Evolutionary conservation across 1,139 yeast species (phyloP).

Genomic region (Geotrichum citri-aurantii): DNA sequence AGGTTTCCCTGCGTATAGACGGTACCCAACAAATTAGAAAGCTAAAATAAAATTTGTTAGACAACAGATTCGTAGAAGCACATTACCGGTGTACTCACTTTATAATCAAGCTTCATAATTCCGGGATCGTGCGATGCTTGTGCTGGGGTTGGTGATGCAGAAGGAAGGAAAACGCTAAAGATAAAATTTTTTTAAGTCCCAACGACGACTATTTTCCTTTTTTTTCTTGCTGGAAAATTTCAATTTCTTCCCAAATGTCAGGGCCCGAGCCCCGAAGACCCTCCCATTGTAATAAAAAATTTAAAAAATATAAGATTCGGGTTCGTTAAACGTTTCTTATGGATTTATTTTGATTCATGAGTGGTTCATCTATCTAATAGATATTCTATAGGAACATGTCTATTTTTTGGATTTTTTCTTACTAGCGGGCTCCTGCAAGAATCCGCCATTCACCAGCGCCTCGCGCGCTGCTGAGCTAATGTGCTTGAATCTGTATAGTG

Average conservation of each 20-base stretch:
- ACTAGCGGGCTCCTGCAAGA: conserved; percentile 32
- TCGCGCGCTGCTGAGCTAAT: conserved; percentile 86
- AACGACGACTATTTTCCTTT: background rate
- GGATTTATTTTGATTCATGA: background rate
- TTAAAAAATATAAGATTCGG: no score
- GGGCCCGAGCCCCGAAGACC: background rate
- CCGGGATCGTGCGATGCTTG: background rate
- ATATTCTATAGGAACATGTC: background rate
- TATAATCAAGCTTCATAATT: conserved; percentile 30
- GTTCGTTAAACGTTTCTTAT: no score
- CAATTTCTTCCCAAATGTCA: background rate
- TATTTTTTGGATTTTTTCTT: conserved; percentile 18
- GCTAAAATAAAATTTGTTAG: conserved; percentile 34
- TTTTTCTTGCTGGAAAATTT: background rate
- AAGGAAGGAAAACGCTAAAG: background rate
- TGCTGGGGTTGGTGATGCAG: background rate
- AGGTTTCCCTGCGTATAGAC: conserved; percentile 90
- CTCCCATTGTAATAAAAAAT: no score
- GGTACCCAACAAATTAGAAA: conserved; percentile 86
- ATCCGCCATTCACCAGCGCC: conserved; percentile 63
- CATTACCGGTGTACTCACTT: conserved; percentile 21
- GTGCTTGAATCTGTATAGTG: conserved; percentile 65
- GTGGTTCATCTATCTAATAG: background rate
- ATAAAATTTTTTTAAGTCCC: conserved; percentile 1
- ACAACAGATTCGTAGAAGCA: background rate